Evolutionary conservation across 495 filamentous ascomycete genomes (phyloP).

Genomic region (Lophiostoma macrostomum): DNA sequence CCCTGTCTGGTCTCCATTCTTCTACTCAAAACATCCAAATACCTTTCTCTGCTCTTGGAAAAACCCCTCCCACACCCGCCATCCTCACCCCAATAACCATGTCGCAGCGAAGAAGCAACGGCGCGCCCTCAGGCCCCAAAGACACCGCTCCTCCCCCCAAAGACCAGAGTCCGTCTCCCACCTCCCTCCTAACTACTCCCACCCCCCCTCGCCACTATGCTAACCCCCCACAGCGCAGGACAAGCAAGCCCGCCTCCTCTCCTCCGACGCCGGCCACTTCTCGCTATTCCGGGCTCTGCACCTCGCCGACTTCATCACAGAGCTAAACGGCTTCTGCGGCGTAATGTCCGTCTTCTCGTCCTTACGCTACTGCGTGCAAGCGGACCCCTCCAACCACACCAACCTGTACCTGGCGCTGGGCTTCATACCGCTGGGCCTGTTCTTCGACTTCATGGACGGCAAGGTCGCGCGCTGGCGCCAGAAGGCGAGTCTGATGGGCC

Average conservation of each 20-base stretch:
- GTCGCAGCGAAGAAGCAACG: conserved; percentile 40
- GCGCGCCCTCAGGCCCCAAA: conserved; percentile 33
- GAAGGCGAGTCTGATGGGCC: conserved; percentile 95
- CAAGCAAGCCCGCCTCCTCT: conserved; percentile 83
- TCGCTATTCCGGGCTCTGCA: conserved; percentile 79
- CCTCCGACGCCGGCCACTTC: conserved; percentile 72
- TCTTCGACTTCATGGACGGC: conserved; percentile 99
- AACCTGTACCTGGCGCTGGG: conserved; percentile 77
- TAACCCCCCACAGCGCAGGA: conserved; percentile 47
- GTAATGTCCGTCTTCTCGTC: conserved; percentile 95
- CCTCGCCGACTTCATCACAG: conserved; percentile 91
- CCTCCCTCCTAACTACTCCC: background rate
- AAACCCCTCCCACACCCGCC: background rate
- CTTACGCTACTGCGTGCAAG: conserved; percentile 80
- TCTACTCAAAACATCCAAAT: background rate
- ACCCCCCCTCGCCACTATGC: background rate
- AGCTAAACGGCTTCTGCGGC: conserved; percentile 84
- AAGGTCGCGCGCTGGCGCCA: conserved; percentile 92
- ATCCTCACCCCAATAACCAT: conserved; percentile 20
- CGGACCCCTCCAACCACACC: conserved; percentile 59
- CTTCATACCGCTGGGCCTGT: conserved; percentile 90
- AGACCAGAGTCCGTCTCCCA: conserved; percentile 13
- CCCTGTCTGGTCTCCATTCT: background rate
- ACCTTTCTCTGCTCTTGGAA: background rate
- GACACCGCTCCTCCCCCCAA: conserved; percentile 15